Percentiles rank a stretch among this genome's conserved stretches.
phyloP scores from a whole-genome alignment of 805 yeast species.

The Kazachstania psychrophila region DNA sequence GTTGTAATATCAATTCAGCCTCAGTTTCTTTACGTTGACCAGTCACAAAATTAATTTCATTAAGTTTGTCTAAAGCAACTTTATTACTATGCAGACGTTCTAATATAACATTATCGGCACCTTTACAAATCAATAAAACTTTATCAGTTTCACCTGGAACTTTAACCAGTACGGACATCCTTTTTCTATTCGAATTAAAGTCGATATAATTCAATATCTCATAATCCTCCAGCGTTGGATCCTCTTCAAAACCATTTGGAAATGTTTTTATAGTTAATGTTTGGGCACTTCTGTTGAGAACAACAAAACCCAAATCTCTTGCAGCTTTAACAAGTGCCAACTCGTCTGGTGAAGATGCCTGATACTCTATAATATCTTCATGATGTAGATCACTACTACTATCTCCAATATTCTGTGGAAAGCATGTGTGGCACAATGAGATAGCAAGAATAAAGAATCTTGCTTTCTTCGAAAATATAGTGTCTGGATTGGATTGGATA shows the following conservation, averaged over 20 bases:
- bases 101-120: slow-evolving; percentile 86
- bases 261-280: slow-evolving; percentile 61
- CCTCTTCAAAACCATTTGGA: slow-evolving; percentile 68
- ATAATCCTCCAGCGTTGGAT: slow-evolving; percentile 58
- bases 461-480: slow-evolving; percentile 61
- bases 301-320: slow-evolving; percentile 86
- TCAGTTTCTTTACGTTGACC: slow-evolving; percentile 62
- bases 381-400: slow-evolving; percentile 4
- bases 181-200: slow-evolving; percentile 76
- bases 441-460: slow-evolving; percentile 71
- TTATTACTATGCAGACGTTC: slow-evolving; percentile 56
- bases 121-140: slow-evolving; percentile 77
- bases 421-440: slow-evolving; percentile 84
- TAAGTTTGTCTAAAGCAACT: slow-evolving; percentile 53
- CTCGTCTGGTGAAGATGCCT: slow-evolving; percentile 95
- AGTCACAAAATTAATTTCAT: slow-evolving; percentile 50
- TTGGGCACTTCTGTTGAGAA: slow-evolving; percentile 55
- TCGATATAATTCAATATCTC: slow-evolving; percentile 75
- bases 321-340: slow-evolving; percentile 91
- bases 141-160: slow-evolving; percentile 57
- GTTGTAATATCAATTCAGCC: slow-evolving; percentile 62
- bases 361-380: slow-evolving; percentile 59
- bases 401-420: slow-evolving; percentile 45
- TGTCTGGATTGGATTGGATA: slow-evolving; percentile 62
- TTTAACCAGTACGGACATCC: slow-evolving; percentile 83